Base-by-base conservation (phyloP, 2,329 filamentous ascomycete species). In the Neobulgaria alba region DNA sequence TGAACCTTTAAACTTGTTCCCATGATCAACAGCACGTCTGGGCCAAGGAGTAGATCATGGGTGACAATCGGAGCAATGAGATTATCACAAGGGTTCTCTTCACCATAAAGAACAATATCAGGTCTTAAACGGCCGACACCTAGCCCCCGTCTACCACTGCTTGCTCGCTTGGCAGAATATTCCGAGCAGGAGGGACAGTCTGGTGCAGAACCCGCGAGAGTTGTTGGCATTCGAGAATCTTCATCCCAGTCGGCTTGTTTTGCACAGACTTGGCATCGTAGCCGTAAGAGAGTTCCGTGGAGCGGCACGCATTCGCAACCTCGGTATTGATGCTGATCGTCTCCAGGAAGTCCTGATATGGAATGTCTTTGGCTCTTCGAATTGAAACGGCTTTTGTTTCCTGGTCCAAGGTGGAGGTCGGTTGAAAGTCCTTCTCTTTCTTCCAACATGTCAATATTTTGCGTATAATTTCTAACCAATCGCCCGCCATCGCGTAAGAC, bases 401-500 rank as follows among this genome's bases (percentile, higher is more conserved):
- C 82, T 1, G 77, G 72, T 0, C 81, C 81, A 21, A 73, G 67
- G 9, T 66, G 63, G 7, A 85, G 65, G 39, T 78, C 71, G 0
- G 78, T 82, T 12, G 71, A 75, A 3, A 85, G 64, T 3, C 80
- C 81, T 32, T 83, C 78, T 42, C 81, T 77, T 53, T 79, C 76
- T 56, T 86, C 82, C 5, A 86, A 74, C 46, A 78, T 76, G 50
- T 86, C 81, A 49, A 86, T 85, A 48, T 85, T 86, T 51, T 86
- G 81, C 0, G 81, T 85, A 53, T 86, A 86, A 53, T 80, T 83
- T 29, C 81, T 67, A 21, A 84, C 77, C 4, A 86, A 66, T 48
- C 82, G 80, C 3, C 79, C 77, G 3, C 74, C 70, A 54, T 85
- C 78, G 33, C 79, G 71, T 4, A 86, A 66, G 23, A 77, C 73